Conservation (phyloP, 2,329 filamentous ascomycete species). For the Phoma sp. region DNA sequence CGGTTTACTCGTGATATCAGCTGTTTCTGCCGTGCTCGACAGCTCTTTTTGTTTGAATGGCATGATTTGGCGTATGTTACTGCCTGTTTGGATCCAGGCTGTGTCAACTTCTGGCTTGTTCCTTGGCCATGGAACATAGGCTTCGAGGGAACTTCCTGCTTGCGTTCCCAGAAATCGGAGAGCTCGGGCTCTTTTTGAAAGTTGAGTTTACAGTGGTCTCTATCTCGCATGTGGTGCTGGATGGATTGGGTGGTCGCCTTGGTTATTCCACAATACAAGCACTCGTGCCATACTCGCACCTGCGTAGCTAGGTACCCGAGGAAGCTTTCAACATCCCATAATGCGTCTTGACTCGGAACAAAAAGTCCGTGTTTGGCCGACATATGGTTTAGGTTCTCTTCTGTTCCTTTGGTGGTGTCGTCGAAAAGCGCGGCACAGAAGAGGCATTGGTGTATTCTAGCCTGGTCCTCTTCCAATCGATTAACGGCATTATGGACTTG, state of each 20-base stretch:
- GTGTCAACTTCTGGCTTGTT: no score
- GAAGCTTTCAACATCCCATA: slow-evolving; percentile 34
- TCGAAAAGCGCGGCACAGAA: neutral
- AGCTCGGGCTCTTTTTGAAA: slow-evolving; percentile 41
- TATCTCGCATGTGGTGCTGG: slow-evolving; percentile 45
- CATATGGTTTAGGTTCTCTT: neutral
- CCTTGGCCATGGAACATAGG: no score
- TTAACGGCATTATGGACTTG: neutral
- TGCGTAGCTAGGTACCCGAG: slow-evolving; percentile 37
- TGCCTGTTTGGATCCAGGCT: no score
- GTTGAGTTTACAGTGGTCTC: slow-evolving; percentile 42
- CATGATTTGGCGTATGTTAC: no score
- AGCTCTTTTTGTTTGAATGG: no score
- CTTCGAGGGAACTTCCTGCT: neutral
- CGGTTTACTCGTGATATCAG: neutral
- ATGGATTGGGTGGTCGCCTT: slow-evolving; percentile 32
- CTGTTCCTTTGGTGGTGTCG: neutral
- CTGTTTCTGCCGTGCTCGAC: no score
- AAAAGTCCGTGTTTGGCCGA: neutral
- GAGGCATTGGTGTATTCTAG: neutral
- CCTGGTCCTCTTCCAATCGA: neutral
- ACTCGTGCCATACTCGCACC: slow-evolving; percentile 38
- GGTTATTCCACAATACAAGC: slow-evolving; percentile 41
- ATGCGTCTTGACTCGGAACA: neutral
- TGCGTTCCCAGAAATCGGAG: slow-evolving; percentile 37